These are phyloP conservation scores for Lagerstroemia speciosa DNA, from an alignment of 345 rosid genomes.

Conservation along the genomic window DNA sequence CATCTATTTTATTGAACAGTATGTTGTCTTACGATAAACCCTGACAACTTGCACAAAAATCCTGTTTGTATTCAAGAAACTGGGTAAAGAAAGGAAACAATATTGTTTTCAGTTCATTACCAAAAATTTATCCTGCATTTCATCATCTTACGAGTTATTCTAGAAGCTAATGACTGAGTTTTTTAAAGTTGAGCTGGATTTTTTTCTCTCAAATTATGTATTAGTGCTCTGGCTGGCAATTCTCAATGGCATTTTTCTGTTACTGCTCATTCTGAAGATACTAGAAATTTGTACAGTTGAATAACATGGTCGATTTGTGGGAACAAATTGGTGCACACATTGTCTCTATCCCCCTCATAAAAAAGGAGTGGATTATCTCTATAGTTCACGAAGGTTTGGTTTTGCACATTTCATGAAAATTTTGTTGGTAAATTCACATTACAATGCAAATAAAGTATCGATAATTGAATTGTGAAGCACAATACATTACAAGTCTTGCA, in stretches of 20 bases:
- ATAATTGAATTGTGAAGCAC: background rate
- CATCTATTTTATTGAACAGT: background rate
- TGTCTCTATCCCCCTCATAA: background rate
- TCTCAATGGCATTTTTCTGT: background rate
- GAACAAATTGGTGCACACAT: background rate
- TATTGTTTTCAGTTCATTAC: background rate
- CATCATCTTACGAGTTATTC: background rate
- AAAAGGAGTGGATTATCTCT: background rate
- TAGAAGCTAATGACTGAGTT: background rate
- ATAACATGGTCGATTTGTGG: background rate
- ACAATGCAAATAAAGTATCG: background rate
- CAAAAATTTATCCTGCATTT: background rate
- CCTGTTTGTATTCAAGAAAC: background rate
- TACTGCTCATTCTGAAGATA: background rate
- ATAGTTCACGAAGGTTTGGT: background rate
- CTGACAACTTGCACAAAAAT: background rate
- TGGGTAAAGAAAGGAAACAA: background rate
- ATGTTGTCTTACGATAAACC: background rate
- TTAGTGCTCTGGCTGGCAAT: background rate
- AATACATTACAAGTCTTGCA: background rate
- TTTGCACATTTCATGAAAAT: background rate
- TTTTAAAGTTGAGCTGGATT: background rate
- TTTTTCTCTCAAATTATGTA: background rate
- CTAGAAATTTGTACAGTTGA: background rate
- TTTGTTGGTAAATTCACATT: background rate